Evolutionary conservation across 345 rosid species (phyloP).

Genomic region (Gossypium rotundifolium): DNA sequence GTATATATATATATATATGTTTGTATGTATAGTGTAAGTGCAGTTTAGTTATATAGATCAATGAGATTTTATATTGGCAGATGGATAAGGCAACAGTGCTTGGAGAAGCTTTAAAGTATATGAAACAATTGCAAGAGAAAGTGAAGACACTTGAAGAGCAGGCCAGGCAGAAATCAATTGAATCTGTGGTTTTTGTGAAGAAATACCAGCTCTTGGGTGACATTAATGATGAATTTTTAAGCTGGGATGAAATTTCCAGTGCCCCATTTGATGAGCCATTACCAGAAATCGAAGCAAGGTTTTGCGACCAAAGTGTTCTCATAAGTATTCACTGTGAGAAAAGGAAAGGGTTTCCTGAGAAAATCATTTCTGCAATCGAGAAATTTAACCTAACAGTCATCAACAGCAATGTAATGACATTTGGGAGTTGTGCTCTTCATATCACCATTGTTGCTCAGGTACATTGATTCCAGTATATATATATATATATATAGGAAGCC

Average conservation of each 20-base stretch:
- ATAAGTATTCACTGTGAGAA: conserved; percentile 74
- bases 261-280: conserved; percentile 27
- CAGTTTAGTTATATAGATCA: too few relatives aligned
- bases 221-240: conserved; percentile 23
- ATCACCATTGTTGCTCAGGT: conserved; percentile 72
- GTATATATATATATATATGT: conserved; percentile 9
- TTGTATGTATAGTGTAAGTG: too few relatives aligned
- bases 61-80: conserved; percentile 21
- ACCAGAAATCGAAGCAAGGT: conserved; percentile 80
- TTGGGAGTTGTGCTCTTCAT: conserved; percentile 51
- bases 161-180: conserved; percentile 46
- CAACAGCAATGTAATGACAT: conserved; percentile 61
- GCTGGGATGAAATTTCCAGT: conserved; percentile 16
- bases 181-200: conserved; percentile 66
- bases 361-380: conserved; percentile 57
- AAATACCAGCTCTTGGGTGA: conserved; percentile 53
- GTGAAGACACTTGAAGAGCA: conserved; percentile 68
- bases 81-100: conserved; percentile 94
- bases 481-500: not conserved
- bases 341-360: conserved; percentile 51
- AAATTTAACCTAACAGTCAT: conserved; percentile 42
- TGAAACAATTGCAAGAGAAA: conserved; percentile 72
- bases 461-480: not conserved
- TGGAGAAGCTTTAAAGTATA: conserved; percentile 71
- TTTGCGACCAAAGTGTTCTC: conserved; percentile 58